Evolutionary conservation across 2,329 filamentous ascomycete genomes (phyloP).

Genomic region (Magnaporthiopsis poae): DNA sequence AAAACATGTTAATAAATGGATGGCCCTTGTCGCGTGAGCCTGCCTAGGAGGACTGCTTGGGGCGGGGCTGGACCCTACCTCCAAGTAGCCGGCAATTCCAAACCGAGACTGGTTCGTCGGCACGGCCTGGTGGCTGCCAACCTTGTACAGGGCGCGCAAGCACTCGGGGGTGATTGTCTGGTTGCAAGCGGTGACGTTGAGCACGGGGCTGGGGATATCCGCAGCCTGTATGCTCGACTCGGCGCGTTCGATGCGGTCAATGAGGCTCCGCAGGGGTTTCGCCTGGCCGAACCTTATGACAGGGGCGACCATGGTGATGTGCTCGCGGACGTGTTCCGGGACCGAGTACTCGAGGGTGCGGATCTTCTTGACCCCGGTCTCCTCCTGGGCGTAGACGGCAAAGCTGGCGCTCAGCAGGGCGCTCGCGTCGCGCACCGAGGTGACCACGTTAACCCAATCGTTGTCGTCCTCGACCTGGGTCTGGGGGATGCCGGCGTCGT

Average conservation of each 20-base stretch:
- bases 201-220: slow-evolving; percentile 11
- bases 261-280: slow-evolving; percentile 17
- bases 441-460: slow-evolving; percentile 19
- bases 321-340: slow-evolving; percentile 23
- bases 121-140: slow-evolving; percentile 37
- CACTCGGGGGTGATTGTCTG: slow-evolving; percentile 33
- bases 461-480: slow-evolving; percentile 25
- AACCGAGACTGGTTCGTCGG: slow-evolving; percentile 52
- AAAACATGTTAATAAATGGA: neutral
- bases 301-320: slow-evolving; percentile 36
- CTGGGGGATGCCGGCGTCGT: slow-evolving; percentile 24
- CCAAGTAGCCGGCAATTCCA: slow-evolving; percentile 44
- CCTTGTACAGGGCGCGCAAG: slow-evolving; percentile 33
- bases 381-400: slow-evolving; percentile 18
- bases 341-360: slow-evolving; percentile 20
- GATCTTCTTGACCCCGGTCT: slow-evolving; percentile 20
- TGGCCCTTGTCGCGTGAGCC: neutral
- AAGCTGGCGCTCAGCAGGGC: slow-evolving; percentile 20
- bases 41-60: neutral
- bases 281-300: slow-evolving; percentile 35
- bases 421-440: slow-evolving; percentile 19
- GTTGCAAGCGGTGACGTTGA: slow-evolving; percentile 17
- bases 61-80: slow-evolving; percentile 18
- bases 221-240: slow-evolving; percentile 10
- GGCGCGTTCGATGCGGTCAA: neutral